Conservation (phyloP, 176 grass and related monocot genomes). For the Raddia distichophylla region DNA sequence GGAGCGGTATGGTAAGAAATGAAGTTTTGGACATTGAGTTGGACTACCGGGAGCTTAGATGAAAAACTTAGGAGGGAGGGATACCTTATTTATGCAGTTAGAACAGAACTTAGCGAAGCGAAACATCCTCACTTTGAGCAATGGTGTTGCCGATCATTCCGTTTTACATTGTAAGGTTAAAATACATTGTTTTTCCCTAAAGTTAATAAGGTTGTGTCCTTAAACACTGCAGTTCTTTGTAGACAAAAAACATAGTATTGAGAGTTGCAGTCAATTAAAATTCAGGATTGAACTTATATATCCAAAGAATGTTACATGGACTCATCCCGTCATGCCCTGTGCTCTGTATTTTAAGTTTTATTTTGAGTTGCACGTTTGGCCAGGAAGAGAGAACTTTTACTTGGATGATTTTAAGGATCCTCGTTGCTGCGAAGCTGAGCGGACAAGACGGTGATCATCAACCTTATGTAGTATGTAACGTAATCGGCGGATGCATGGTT, state of each 20-base stretch:
- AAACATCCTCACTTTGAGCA: constrained; percentile 43
- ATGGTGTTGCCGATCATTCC: constrained; percentile 33
- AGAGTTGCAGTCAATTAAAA: constrained; percentile 40
- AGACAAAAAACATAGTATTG: constrained; percentile 47
- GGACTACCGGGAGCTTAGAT: constrained; percentile 45
- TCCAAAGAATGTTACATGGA: not conserved
- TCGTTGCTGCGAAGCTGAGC: too few species aligned
- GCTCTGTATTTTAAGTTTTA: not conserved
- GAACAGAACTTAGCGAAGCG: constrained; percentile 43
- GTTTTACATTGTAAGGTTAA: constrained; percentile 48
- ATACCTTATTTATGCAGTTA: constrained; percentile 53
- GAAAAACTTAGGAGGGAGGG: constrained; percentile 40
- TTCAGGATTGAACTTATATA: constrained; percentile 28
- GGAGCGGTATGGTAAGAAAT: constrained; percentile 30
- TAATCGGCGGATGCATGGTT: too few species aligned
- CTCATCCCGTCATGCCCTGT: too few species aligned
- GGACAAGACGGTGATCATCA: too few species aligned
- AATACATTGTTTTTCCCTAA: constrained; percentile 58
- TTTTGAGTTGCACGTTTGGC: not conserved
- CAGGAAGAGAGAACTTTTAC: not conserved
- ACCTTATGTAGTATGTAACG: too few species aligned
- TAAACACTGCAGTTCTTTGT: constrained; percentile 43
- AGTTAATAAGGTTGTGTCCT: constrained; percentile 50
- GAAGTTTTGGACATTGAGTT: constrained; percentile 52
- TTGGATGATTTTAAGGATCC: not conserved